Conservation (phyloP, 2,329 filamentous ascomycete species). For the Nothophoma quercina region DNA sequence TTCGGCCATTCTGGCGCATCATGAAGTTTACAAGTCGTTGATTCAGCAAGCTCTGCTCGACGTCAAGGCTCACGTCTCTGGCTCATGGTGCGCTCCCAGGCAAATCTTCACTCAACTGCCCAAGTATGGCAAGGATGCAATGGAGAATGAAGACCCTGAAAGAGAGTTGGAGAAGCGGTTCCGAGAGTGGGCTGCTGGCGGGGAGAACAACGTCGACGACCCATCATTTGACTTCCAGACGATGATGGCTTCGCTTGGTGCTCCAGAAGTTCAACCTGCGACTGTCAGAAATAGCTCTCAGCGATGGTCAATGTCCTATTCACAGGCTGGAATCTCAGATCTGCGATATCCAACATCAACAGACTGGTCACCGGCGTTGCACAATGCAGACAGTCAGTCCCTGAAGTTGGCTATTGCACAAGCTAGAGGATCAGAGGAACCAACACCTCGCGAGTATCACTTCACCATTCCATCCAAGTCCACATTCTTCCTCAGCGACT, state of each 20-base stretch:
- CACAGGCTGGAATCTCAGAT: slow-evolving; percentile 25
- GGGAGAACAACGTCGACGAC: slow-evolving; percentile 33
- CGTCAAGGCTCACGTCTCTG: slow-evolving; percentile 37
- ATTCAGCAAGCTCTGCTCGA: slow-evolving; percentile 52
- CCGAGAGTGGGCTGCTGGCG: slow-evolving; percentile 37
- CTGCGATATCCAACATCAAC: slow-evolving; percentile 12
- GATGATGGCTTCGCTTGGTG: slow-evolving; percentile 47
- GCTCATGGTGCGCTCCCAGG: slow-evolving; percentile 37
- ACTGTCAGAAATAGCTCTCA: slow-evolving; percentile 22
- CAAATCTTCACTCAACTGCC: slow-evolving; percentile 30
- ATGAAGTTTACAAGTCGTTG: slow-evolving; percentile 44
- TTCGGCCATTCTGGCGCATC: slow-evolving; percentile 43
- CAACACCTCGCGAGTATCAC: slow-evolving; percentile 26
- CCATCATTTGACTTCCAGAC: slow-evolving; percentile 40
- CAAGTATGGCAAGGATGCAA: slow-evolving; percentile 22
- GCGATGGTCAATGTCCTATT: slow-evolving; percentile 38
- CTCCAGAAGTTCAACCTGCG: slow-evolving; percentile 30
- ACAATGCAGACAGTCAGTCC: slow-evolving; percentile 37
- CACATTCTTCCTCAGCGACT: slow-evolving; percentile 60
- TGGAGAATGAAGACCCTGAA: slow-evolving; percentile 34
- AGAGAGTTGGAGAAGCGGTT: slow-evolving; percentile 40
- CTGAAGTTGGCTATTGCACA: slow-evolving; percentile 36
- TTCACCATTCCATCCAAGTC: slow-evolving; percentile 60
- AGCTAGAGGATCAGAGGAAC: slow-evolving; percentile 2
- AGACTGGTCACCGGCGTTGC: slow-evolving; percentile 38